Conservation (phyloP, 2,329 filamentous ascomycete species). For the Thermothelomyces thermophilus region DNA sequence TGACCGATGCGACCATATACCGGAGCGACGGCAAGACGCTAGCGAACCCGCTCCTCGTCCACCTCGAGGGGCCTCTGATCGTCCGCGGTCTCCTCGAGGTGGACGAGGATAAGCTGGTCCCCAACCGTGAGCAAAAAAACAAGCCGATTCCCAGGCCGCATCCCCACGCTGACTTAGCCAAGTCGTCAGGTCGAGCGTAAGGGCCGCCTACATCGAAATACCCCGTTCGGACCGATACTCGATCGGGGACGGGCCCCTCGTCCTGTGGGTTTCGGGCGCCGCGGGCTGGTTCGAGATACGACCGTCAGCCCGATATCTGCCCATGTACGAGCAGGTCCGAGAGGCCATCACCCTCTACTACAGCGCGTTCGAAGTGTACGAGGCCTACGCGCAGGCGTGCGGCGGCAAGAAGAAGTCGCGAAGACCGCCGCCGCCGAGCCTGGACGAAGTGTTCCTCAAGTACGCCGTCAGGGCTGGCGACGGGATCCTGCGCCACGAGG, state of each 20-base stretch:
- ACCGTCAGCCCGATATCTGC: constrained; percentile 50
- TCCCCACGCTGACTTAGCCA: not conserved
- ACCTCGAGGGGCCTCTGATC: constrained; percentile 52
- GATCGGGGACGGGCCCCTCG: constrained; percentile 47
- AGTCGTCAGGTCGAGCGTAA: constrained; percentile 32
- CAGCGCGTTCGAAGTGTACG: constrained; percentile 52
- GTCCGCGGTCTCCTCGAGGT: constrained; percentile 54
- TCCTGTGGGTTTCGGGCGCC: constrained; percentile 57
- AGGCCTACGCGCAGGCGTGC: constrained; percentile 28
- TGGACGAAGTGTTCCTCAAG: constrained; percentile 34
- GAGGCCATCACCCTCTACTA: constrained; percentile 61
- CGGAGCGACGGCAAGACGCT: constrained; percentile 45
- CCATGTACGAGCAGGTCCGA: constrained; percentile 52
- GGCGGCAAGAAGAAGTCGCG: constrained; percentile 32
- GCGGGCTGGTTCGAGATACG: constrained; percentile 64
- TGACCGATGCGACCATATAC: constrained; percentile 56
- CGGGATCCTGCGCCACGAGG: constrained; percentile 45
- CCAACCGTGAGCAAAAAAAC: no score
- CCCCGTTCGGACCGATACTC: constrained; percentile 44
- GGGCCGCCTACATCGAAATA: constrained; percentile 46
- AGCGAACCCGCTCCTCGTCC: constrained; percentile 55
- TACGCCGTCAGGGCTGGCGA: constrained; percentile 49
- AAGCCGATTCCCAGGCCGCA: no score
- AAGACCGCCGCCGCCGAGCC: constrained; percentile 22
- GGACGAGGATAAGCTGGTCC: constrained; percentile 39